These are phyloP conservation scores for Aspergillus panamensis DNA, from an alignment of 495 filamentous ascomycete genomes.

Conservation along the genomic window DNA sequence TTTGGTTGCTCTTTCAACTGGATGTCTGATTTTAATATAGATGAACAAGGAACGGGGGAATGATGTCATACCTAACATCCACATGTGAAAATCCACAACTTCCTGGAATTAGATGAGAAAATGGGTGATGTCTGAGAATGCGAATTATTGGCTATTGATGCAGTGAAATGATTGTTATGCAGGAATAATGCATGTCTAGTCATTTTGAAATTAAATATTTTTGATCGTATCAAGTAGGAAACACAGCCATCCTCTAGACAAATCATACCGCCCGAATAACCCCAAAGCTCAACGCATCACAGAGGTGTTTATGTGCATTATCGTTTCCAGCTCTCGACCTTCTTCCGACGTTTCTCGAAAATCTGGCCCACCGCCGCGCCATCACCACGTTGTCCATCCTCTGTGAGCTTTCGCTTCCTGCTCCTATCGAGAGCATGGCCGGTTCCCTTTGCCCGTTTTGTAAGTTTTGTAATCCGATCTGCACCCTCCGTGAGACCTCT, in stretches of 20 bases:
- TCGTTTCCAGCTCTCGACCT: conserved; percentile 57
- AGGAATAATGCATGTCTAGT: not conserved
- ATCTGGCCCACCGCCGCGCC: conserved; percentile 58
- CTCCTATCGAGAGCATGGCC: conserved; percentile 70
- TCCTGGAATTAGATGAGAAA: not conserved
- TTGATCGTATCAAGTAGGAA: conserved; percentile 9
- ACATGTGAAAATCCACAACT: conserved; percentile 3
- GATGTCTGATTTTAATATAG: not conserved
- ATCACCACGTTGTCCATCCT: conserved; percentile 58
- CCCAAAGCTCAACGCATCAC: not conserved
- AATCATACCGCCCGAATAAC: not conserved
- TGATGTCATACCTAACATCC: conserved; percentile 1
- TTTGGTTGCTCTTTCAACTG: not conserved
- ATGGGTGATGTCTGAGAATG: too few relatives aligned
- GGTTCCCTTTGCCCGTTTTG: conserved; percentile 49
- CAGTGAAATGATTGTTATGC: not conserved
- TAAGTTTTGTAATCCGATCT: conserved; percentile 71
- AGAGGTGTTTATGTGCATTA: conserved; percentile 1
- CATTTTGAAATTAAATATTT: not conserved
- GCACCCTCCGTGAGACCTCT: conserved; percentile 71
- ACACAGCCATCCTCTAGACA: not conserved
- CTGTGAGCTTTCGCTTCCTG: conserved; percentile 63
- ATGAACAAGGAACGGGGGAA: not conserved
- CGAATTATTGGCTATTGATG: too few relatives aligned
- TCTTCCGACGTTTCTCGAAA: conserved; percentile 72